Percentiles rank a stretch among this genome's conserved stretches.
These are phyloP conservation scores for Phytophthora nicotianae DNA, from an alignment of 352 stramenopile species.

Conservation along the genomic window DNA sequence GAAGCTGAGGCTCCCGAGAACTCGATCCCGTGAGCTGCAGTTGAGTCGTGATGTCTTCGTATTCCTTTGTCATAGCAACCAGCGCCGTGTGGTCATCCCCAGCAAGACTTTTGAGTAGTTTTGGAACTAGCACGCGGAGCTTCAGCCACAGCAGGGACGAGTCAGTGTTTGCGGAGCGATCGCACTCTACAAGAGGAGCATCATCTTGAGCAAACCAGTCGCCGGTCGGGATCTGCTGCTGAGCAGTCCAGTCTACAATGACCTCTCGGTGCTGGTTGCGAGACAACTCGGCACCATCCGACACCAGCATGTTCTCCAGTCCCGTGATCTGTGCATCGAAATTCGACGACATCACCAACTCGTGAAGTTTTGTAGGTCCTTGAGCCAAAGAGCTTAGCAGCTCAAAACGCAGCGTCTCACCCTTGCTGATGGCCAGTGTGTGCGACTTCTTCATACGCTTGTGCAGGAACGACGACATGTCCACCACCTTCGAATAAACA, in stretches of 20 bases:
- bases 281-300: slow-evolving; percentile 45
- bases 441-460: slow-evolving; percentile 80
- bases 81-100: slow-evolving; percentile 36
- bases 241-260: slow-evolving; percentile 67
- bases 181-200: slow-evolving; percentile 58
- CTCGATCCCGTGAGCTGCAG: slow-evolving; percentile 19
- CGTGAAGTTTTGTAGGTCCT: slow-evolving; percentile 51
- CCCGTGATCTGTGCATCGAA: slow-evolving; percentile 45
- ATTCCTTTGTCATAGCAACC: slow-evolving; percentile 35
- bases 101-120: slow-evolving; percentile 50
- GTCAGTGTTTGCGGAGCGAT: slow-evolving; percentile 59
- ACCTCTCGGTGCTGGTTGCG: slow-evolving; percentile 86
- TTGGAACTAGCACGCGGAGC: slow-evolving; percentile 55
- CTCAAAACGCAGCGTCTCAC: slow-evolving; percentile 63
- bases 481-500: slow-evolving; percentile 84
- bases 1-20: slow-evolving; percentile 22
- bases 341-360: slow-evolving; percentile 48
- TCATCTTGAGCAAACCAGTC: slow-evolving; percentile 51
- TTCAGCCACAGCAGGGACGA: slow-evolving; percentile 69
- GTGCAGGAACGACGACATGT: slow-evolving; percentile 83
- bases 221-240: slow-evolving; percentile 38
- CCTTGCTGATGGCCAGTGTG: slow-evolving; percentile 66
- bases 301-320: slow-evolving; percentile 51
- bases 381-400: slow-evolving; percentile 54
- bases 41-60: slow-evolving; percentile 40